phyloP scores from a whole-genome alignment of 306 rosid species.

The Lablab purpureus region DNA sequence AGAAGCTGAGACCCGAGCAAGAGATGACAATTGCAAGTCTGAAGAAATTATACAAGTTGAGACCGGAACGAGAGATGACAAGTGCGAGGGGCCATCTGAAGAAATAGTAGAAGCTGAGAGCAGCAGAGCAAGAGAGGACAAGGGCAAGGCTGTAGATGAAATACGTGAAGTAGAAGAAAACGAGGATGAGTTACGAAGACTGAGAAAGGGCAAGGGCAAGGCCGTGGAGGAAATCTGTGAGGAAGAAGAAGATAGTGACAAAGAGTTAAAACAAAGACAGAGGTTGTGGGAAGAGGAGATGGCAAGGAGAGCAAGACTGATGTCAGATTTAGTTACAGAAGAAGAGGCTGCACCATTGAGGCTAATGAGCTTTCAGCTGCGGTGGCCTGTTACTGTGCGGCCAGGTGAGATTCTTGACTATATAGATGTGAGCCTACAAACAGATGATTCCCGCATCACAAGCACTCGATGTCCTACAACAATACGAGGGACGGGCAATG shows the following conservation, averaged over 20 bases:
- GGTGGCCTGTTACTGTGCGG: neutral
- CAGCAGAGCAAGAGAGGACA: too few relatives aligned
- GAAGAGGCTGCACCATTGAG: neutral
- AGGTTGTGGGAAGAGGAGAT: neutral
- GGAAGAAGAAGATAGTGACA: neutral
- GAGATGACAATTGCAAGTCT: too few relatives aligned
- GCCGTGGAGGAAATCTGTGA: neutral
- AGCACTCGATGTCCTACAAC: neutral
- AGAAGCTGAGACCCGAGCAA: neutral
- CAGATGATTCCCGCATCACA: neutral
- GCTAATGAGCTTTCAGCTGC: slow-evolving; percentile 24
- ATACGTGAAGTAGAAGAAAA: neutral
- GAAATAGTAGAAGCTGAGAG: too few relatives aligned
- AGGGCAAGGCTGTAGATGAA: too few relatives aligned
- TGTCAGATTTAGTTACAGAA: too few relatives aligned
- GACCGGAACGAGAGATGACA: too few relatives aligned
- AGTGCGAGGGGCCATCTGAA: too few relatives aligned
- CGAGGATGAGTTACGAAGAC: too few relatives aligned
- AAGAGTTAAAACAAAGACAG: neutral
- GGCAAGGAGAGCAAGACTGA: too few relatives aligned
- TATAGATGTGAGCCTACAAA: neutral
- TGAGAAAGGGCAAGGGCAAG: too few relatives aligned
- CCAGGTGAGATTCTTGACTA: neutral
- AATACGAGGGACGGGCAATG: neutral
- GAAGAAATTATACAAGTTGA: too few relatives aligned